Evolutionary conservation across 2,329 filamentous ascomycete species (phyloP).

Genomic region (Aspergillus flavus): DNA sequence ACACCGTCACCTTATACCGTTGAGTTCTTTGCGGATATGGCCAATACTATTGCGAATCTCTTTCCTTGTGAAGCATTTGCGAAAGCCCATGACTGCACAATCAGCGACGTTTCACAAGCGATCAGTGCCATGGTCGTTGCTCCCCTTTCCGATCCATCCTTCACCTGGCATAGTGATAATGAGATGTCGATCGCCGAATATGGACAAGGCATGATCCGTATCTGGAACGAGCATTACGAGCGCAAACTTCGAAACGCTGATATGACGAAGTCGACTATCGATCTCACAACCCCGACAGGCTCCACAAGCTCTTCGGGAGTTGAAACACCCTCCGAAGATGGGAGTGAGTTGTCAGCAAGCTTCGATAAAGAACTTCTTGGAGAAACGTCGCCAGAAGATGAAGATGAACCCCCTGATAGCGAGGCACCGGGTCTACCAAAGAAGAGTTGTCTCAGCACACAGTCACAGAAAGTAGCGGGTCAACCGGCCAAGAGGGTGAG

Average conservation of each 20-base stretch:
- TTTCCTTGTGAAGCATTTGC: conserved; percentile 33
- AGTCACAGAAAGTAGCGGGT: neutral
- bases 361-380: neutral
- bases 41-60: conserved; percentile 17
- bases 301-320: neutral
- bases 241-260: neutral
- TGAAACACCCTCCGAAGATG: neutral
- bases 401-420: neutral
- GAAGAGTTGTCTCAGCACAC: neutral
- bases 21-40: conserved; percentile 30
- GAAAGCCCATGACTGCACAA: conserved; percentile 21
- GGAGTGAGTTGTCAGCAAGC: neutral
- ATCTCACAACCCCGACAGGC: neutral
- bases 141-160: conserved; percentile 21
- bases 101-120: conserved; percentile 22
- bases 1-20: conserved; percentile 13
- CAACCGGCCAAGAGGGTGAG: conserved; percentile 2
- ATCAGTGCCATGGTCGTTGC: conserved; percentile 23
- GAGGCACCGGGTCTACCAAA: neutral
- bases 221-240: conserved; percentile 11
- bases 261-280: too few relatives aligned
- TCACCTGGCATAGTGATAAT: conserved; percentile 6
- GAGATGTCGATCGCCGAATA: conserved; percentile 8
- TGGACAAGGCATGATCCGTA: conserved; percentile 12
- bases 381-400: neutral